Evolutionary conservation across 306 rosid species (phyloP).

Genomic region (Lotus japonicus): DNA sequence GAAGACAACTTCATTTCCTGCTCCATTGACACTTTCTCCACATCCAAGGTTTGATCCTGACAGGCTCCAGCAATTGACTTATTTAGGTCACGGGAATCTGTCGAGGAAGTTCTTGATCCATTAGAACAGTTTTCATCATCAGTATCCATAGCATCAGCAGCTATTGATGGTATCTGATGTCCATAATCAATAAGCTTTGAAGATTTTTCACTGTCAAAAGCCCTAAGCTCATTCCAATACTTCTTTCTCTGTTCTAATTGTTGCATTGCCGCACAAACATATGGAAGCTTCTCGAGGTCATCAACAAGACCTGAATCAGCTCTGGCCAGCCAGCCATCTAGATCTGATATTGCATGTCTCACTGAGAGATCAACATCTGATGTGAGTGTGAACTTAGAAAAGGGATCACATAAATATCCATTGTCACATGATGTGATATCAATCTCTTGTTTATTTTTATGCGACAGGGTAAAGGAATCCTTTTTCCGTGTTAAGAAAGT

Average conservation of each 20-base stretch:
- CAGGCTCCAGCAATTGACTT: conserved; percentile 31
- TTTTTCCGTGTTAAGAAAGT: conserved; percentile 61
- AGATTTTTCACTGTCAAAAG: conserved; percentile 26
- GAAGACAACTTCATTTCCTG: conserved; percentile 39
- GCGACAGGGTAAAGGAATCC: conserved; percentile 48
- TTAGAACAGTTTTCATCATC: conserved; percentile 32
- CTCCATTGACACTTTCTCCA: conserved; percentile 35
- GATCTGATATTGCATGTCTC: conserved; percentile 73
- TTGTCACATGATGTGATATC: conserved; percentile 18
- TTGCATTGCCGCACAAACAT: conserved; percentile 90
- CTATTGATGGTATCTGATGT: conserved; percentile 22
- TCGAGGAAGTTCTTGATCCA: conserved; percentile 32
- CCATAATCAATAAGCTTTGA: conserved; percentile 29
- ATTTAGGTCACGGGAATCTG: conserved; percentile 33
- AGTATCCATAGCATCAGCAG: conserved; percentile 25
- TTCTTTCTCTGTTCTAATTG: conserved; percentile 81
- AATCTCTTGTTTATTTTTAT: conserved; percentile 42
- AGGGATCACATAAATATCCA: conserved; percentile 49
- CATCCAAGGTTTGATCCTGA: conserved; percentile 35
- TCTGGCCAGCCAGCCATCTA: conserved; percentile 85
- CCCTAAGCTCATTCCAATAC: conserved; percentile 67
- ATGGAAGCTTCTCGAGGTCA: conserved; percentile 90
- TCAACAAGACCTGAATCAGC: conserved; percentile 90
- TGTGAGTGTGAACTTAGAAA: conserved; percentile 81
- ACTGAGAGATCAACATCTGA: conserved; percentile 84